Conservation (phyloP, 257 asterid species). For the Paulownia fortunei region DNA sequence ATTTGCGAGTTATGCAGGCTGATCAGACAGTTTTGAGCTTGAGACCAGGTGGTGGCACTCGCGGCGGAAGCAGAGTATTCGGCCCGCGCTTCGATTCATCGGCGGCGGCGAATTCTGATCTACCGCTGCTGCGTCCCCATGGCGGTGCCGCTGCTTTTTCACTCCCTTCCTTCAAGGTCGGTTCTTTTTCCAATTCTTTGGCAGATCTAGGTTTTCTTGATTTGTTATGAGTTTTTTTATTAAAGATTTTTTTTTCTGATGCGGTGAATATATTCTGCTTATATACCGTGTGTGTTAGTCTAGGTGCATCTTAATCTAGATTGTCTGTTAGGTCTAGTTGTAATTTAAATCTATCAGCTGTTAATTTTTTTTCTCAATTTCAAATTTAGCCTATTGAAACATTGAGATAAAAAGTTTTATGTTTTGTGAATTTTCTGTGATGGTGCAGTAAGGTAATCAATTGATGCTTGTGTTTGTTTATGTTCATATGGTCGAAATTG, state of each 20-base stretch:
- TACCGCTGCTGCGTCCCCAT: slow-evolving; percentile 59
- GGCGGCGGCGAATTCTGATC: slow-evolving; percentile 56
- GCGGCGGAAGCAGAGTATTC: slow-evolving; percentile 60
- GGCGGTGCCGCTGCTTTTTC: slow-evolving; percentile 46
- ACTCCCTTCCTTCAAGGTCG: slow-evolving; percentile 54
- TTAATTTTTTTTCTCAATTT: not conserved
- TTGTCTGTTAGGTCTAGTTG: not conserved
- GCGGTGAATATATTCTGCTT: not conserved
- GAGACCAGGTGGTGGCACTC: slow-evolving; percentile 79
- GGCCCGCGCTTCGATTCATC: slow-evolving; percentile 60
- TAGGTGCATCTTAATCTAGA: not conserved
- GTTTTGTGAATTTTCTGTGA: not conserved
- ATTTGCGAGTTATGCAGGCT: slow-evolving; percentile 64
- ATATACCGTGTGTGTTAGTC: not conserved
- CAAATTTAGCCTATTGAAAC: not conserved
- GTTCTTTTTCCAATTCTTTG: slow-evolving; percentile 20
- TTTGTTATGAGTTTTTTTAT: not conserved
- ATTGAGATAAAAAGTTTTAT: not conserved
- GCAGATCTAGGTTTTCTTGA: slow-evolving; percentile 49
- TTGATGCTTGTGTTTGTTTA: not conserved
- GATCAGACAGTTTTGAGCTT: slow-evolving; percentile 69
- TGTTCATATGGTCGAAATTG: not conserved
- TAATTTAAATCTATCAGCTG: not conserved
- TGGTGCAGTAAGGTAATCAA: not conserved
- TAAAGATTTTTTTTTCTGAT: slow-evolving; percentile 10